Conservation (phyloP, 768 basidiomycete genomes). For the Calvatia gigantea region DNA sequence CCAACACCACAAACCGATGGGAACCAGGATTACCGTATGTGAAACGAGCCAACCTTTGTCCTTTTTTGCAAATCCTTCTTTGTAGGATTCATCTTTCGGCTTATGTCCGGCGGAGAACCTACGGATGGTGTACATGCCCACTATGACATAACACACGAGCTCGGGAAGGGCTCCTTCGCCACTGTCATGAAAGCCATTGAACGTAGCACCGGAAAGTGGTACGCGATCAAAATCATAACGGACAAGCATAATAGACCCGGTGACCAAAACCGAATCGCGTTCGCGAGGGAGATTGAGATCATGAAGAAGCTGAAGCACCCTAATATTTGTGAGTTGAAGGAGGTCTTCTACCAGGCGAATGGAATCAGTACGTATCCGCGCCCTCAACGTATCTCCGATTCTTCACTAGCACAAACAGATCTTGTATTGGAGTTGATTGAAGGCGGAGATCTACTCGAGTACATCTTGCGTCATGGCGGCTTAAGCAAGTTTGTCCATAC, state of each 20-base stretch:
- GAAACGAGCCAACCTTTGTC: not conserved
- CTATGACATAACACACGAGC: conserved; percentile 66
- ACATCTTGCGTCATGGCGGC: conserved; percentile 59
- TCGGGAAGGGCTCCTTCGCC: conserved; percentile 92
- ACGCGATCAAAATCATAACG: conserved; percentile 88
- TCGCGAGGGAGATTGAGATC: conserved; percentile 76
- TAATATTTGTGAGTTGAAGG: conserved; percentile 78
- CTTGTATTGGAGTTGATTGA: conserved; percentile 82
- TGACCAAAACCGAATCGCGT: conserved; percentile 30
- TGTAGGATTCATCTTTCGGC: conserved; percentile 70
- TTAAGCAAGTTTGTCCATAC: conserved; percentile 44
- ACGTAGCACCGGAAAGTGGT: conserved; percentile 65
- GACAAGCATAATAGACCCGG: conserved; percentile 32
- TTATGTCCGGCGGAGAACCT: conserved; percentile 48
- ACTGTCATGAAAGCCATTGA: conserved; percentile 83
- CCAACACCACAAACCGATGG: conserved; percentile 40
- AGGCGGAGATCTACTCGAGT: conserved; percentile 87
- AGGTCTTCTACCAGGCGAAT: conserved; percentile 65
- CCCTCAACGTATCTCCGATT: conserved; percentile 17
- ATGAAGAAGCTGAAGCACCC: conserved; percentile 73
- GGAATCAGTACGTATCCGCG: conserved; percentile 48
- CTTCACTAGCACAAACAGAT: conserved; percentile 36
- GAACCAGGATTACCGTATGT: conserved; percentile 71
- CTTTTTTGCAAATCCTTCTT: not conserved
- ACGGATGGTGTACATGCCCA: conserved; percentile 54